phyloP scores from a whole-genome alignment of 2,329 filamentous ascomycete species.

The Penicillium verrucosum region DNA sequence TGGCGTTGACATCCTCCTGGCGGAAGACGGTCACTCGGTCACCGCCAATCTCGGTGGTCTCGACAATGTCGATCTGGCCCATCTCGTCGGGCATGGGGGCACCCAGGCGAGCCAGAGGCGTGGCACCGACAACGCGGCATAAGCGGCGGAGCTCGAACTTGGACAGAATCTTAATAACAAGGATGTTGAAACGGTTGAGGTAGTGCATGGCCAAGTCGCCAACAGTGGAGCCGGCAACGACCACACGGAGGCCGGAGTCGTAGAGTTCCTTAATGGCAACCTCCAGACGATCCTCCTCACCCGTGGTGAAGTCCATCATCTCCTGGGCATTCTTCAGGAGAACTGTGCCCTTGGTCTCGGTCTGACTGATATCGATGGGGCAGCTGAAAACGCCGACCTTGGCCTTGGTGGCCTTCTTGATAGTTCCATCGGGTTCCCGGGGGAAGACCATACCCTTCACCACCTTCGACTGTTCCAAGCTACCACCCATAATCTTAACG shows the following conservation, averaged over 20 bases:
- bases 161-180: constrained; percentile 93
- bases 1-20: constrained; percentile 75
- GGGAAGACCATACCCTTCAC: constrained; percentile 98
- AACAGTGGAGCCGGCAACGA: constrained; percentile 88
- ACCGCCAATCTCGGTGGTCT: constrained; percentile 95
- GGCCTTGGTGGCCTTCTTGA: constrained; percentile 88
- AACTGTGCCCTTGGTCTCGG: constrained; percentile 98
- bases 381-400: constrained; percentile 98
- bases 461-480: constrained; percentile 87
- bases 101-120: constrained; percentile 89
- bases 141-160: constrained; percentile 95
- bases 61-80: constrained; percentile 89
- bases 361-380: constrained; percentile 91
- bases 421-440: constrained; percentile 83
- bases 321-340: constrained; percentile 95
- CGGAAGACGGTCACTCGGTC: constrained; percentile 98
- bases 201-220: constrained; percentile 97
- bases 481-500: constrained; percentile 99
- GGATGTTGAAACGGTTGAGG: constrained; percentile 93
- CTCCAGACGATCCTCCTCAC: constrained; percentile 91
- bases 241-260: constrained; percentile 86
- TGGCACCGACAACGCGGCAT: constrained; percentile 94
- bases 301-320: constrained; percentile 98
- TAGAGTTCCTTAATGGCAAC: constrained; percentile 89
- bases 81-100: constrained; percentile 99